Base-by-base conservation (phyloP, 495 filamentous ascomycete species). In the Pseudomonodictys pantanalensis region DNA sequence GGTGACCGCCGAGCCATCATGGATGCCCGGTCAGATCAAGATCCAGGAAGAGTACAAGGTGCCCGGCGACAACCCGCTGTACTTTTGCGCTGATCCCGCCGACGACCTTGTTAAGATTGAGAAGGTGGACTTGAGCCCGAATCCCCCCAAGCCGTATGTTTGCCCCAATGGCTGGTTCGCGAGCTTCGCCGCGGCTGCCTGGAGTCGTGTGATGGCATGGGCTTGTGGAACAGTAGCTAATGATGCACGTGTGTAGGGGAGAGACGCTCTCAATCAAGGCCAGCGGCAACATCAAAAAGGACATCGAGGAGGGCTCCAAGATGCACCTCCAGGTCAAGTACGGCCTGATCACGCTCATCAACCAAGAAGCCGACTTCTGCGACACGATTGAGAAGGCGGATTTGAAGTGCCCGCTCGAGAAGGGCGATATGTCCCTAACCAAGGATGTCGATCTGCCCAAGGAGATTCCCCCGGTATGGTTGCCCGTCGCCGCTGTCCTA, bases 281-380 rank as follows among this genome's bases (percentile, higher is more conserved):
- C 15, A 75, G 71, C 23, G 93, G 95, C 56, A 84, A 72, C 15
- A 77, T 99, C 43, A 78, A 75, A 53, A 72, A 92, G 56, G 65
- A 72, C 11, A 79, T 99, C 56, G 79, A 81, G n/a, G 69, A 89
- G 33, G 92, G 89, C 49, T 88, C 95, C 38, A 86, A 84, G 56
- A 85, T 96, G 30, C 77, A 85, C 26, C 71, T 99, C 28, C 79
- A 85, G 54, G 92, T 97, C 76, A 97, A 96, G 73, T 99, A 92
- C 71, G 93, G 90, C 62, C 76, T 95, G 66, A 96, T 99, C 70
- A 88, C 85, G 45, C 78, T 99, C 54, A 81, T 99, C 73, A 87
- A 81, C 65, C 86, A 88, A 53, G 76, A 73, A 54, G 83, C 86
- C 65, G 86, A 95, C 70, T 81, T 97, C 11, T 99, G 93, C 75